These are phyloP conservation scores for Nelumbo lutea DNA, from an alignment of 164 flowering plant species.

Conservation along the genomic window DNA sequence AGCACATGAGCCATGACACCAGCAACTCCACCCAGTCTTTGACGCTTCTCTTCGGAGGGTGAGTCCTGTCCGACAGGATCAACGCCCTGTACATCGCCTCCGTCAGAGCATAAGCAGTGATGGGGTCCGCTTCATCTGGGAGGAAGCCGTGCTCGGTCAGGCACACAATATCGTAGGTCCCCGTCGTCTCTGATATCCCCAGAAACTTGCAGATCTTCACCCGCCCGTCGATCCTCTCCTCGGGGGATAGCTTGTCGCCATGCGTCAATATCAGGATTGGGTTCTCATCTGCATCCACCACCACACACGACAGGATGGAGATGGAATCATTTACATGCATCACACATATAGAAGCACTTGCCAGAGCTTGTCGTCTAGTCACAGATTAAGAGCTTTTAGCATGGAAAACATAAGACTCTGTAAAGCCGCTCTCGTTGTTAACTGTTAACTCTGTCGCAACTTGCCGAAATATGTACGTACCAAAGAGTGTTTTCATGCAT, in stretches of 20 bases:
- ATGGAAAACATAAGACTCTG: too few species aligned
- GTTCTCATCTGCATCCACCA: constrained; percentile 51
- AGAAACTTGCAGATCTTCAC: constrained; percentile 47
- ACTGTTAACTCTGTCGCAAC: too few species aligned
- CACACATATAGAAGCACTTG: too few species aligned
- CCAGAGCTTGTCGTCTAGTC: too few species aligned
- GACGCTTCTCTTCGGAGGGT: constrained; percentile 35
- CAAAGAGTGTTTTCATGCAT: too few species aligned
- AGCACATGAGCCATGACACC: constrained; percentile 30
- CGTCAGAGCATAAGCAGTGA: constrained; percentile 50
- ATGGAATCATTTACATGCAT: too few species aligned
- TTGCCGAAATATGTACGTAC: too few species aligned
- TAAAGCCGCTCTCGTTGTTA: too few species aligned
- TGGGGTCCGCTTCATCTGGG: constrained; percentile 57
- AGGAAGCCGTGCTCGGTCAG: constrained; percentile 61
- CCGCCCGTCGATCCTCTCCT: constrained; percentile 58
- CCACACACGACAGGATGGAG: too few species aligned
- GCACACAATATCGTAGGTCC: constrained; percentile 64
- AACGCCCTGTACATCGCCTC: constrained; percentile 66
- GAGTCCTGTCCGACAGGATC: constrained; percentile 46
- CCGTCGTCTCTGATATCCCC: constrained; percentile 47
- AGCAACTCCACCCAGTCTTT: constrained; percentile 25
- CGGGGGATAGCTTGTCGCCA: constrained; percentile 53
- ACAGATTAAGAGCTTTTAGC: too few species aligned
- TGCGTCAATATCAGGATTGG: constrained; percentile 73